Conservation (phyloP, 2,329 filamentous ascomycete species). For the Penicillium sp. region DNA sequence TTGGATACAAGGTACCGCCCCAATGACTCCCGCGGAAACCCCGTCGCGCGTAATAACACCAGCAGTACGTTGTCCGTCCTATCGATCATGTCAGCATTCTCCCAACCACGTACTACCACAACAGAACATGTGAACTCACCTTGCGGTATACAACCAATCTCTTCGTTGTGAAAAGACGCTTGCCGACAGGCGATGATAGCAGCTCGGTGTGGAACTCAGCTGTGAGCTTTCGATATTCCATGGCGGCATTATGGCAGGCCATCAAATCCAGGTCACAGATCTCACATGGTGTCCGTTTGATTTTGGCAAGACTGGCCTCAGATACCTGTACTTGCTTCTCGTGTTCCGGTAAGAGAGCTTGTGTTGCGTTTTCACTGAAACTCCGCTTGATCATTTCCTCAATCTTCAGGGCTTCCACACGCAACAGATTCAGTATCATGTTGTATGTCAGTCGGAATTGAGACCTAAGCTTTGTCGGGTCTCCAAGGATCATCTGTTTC, state of each 20-base stretch:
- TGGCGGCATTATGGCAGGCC: conserved; percentile 74
- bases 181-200: conserved; percentile 76
- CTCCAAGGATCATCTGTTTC: conserved; percentile 90
- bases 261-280: conserved; percentile 81
- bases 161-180: conserved; percentile 72
- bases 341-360: conserved; percentile 89
- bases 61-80: conserved; percentile 77
- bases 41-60: conserved; percentile 80
- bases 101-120: not conserved
- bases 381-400: conserved; percentile 99
- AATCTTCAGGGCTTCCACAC: conserved; percentile 95
- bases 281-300: conserved; percentile 80
- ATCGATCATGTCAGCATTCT: conserved; percentile 21
- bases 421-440: conserved; percentile 95
- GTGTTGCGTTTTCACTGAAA: conserved; percentile 97
- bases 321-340: conserved; percentile 92
- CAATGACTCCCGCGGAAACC: conserved; percentile 62
- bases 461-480: conserved; percentile 90
- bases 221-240: conserved; percentile 78
- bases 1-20: conserved; percentile 68
- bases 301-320: conserved; percentile 85
- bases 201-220: conserved; percentile 75
- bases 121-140: conserved; percentile 32
- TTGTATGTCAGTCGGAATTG: conserved; percentile 98
- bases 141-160: conserved; percentile 79